Conservation (phyloP, 306 rosid genomes). For the Notholithocarpus densiflorus region DNA sequence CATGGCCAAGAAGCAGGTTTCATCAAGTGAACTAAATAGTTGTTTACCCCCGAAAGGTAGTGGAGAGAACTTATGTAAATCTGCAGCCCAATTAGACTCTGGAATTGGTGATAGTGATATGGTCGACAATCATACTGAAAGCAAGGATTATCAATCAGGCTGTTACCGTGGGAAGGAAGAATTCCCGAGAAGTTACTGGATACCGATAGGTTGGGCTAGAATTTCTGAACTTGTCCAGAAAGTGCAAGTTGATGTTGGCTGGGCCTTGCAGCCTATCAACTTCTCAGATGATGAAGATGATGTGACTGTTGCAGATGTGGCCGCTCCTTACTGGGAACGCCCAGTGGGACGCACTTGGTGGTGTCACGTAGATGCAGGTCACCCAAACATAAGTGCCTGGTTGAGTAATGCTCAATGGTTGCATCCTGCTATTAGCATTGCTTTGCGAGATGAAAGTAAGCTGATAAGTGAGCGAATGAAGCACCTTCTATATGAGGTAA, state of each 20-base stretch:
- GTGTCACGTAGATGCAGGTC: constrained; percentile 30
- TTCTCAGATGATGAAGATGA: constrained; percentile 39
- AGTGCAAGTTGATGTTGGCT: constrained; percentile 29
- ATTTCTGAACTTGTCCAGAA: constrained; percentile 52
- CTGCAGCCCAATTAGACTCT: constrained; percentile 1
- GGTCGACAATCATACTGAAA: not conserved
- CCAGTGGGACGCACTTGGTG: constrained; percentile 33
- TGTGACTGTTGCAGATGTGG: constrained; percentile 38
- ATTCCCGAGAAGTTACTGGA: constrained; percentile 47
- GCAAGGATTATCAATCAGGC: constrained; percentile 11
- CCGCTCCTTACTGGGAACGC: constrained; percentile 19
- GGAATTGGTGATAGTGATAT: constrained; percentile 17
- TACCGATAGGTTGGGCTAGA: constrained; percentile 60
- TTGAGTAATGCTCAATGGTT: constrained; percentile 29
- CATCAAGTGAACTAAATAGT: constrained; percentile 3
- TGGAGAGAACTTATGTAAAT: constrained; percentile 17
- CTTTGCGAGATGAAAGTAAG: constrained; percentile 28
- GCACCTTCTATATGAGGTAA: constrained; percentile 27
- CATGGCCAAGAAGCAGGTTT: constrained; percentile 25
- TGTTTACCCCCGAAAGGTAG: not conserved
- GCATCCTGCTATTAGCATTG: constrained; percentile 26
- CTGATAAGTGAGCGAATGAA: constrained; percentile 33
- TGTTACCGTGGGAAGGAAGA: constrained; percentile 20
- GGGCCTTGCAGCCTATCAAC: constrained; percentile 25
- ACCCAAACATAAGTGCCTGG: constrained; percentile 23